Conservation (phyloP, 495 filamentous ascomycete genomes). For the Hypoxylon cercidicola region DNA sequence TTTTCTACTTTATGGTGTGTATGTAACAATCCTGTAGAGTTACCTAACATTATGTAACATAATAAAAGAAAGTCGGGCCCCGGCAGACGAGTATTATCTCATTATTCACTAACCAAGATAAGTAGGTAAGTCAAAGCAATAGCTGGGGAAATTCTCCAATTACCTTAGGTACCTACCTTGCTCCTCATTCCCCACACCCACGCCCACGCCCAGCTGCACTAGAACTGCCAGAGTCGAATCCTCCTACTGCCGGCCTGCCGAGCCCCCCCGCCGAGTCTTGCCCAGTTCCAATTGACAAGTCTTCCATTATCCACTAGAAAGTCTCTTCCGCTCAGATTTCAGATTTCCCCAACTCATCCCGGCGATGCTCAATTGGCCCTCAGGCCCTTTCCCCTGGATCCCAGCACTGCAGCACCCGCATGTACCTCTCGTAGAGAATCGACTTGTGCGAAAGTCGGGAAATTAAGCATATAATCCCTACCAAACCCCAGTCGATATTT, state of each 20-base stretch:
- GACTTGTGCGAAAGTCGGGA: not conserved
- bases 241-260: slow-evolving; percentile 17
- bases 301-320: not conserved
- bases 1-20: not conserved
- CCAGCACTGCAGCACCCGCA: not conserved
- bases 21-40: slow-evolving; percentile 26
- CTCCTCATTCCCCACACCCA: slow-evolving; percentile 6
- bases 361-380: not conserved
- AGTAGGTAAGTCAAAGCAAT: slow-evolving; percentile 5
- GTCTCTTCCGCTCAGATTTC: no score
- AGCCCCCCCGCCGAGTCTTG: slow-evolving; percentile 17
- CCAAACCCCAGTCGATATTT: not conserved
- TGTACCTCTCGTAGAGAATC: not conserved
- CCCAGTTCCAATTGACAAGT: not conserved
- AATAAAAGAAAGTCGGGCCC: slow-evolving; percentile 10
- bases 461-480: not conserved
- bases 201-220: no score
- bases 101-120: slow-evolving; percentile 5
- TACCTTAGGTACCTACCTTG: not conserved
- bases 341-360: not conserved
- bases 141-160: slow-evolving; percentile 12
- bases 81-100: no score
- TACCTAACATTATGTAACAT: no score
- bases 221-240: not conserved
- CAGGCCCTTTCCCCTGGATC: slow-evolving; percentile 1